Evolutionary conservation across 1,139 yeast species (phyloP).

Genomic region (Tardiomyces depauwii): DNA sequence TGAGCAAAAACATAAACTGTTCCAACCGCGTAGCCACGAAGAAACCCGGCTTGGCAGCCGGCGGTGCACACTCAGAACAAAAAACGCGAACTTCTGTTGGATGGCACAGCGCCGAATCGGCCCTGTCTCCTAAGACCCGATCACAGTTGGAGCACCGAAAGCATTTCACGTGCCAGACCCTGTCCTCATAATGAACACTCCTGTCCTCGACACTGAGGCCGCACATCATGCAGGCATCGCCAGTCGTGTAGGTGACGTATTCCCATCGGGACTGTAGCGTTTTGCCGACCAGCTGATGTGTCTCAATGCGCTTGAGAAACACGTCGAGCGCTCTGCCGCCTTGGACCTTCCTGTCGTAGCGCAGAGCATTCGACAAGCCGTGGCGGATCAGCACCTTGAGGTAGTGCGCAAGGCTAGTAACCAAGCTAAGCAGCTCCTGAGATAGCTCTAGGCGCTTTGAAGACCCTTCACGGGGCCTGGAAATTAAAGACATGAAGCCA

Average conservation of each 20-base stretch:
- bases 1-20: constrained; percentile 66
- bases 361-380: constrained; percentile 68
- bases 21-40: constrained; percentile 51
- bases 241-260: constrained; percentile 51
- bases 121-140: constrained; percentile 11
- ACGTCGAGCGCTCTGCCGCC: constrained; percentile 40
- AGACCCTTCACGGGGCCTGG: constrained; percentile 22
- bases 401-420: constrained; percentile 90
- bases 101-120: constrained; percentile 37
- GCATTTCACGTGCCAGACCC: constrained; percentile 78
- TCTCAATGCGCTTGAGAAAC: constrained; percentile 45
- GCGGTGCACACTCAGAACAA: constrained; percentile 49
- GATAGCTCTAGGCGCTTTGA: constrained; percentile 7
- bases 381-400: constrained; percentile 72
- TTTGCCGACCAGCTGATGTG: constrained; percentile 36
- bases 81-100: constrained; percentile 30
- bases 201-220: constrained; percentile 70
- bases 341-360: constrained; percentile 46
- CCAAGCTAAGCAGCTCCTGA: constrained; percentile 67
- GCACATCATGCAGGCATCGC: constrained; percentile 70
- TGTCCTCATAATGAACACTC: constrained; percentile 50
- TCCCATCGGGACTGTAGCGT: constrained; percentile 35
- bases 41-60: constrained; percentile 46
- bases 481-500: constrained; percentile 30
- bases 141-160: constrained; percentile 39